These are phyloP conservation scores for Melanomma pulvis-pyrius DNA, from an alignment of 495 filamentous ascomycete genomes.

Conservation along the genomic window DNA sequence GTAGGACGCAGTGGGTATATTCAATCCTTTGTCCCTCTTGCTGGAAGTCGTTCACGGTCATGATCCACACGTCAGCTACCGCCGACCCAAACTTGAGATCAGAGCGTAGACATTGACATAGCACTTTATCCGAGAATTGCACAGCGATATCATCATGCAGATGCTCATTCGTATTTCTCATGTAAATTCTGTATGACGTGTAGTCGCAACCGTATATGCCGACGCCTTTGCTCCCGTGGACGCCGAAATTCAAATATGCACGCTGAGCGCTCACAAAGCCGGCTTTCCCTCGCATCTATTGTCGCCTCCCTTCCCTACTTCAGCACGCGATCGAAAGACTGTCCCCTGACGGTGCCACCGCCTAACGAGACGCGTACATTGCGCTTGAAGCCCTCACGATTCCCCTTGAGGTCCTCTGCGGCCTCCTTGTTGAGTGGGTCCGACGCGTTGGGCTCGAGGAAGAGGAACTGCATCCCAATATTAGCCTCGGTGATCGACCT, in stretches of 20 bases:
- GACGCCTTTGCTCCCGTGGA: constrained; percentile 25
- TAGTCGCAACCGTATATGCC: constrained; percentile 5
- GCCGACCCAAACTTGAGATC: too few relatives aligned
- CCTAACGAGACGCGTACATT: constrained; percentile 84
- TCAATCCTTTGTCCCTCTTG: too few relatives aligned
- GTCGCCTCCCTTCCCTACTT: constrained; percentile 39
- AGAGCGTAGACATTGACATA: too few relatives aligned
- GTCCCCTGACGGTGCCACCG: constrained; percentile 74
- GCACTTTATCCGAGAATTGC: too few relatives aligned
- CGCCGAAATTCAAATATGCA: constrained; percentile 31
- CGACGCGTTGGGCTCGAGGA: constrained; percentile 93
- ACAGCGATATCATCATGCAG: constrained; percentile 2
- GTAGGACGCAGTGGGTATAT: too few relatives aligned
- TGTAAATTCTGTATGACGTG: constrained; percentile 1
- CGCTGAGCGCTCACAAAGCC: constrained; percentile 6
- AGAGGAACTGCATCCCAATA: constrained; percentile 74
- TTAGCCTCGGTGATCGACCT: constrained; percentile 8
- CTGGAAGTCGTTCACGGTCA: too few relatives aligned
- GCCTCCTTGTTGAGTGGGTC: constrained; percentile 99
- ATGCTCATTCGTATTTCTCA: neutral
- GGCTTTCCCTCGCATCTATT: neutral
- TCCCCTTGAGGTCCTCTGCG: constrained; percentile 84
- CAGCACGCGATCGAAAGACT: constrained; percentile 75
- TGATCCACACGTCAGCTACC: too few relatives aligned
- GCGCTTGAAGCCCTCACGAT: constrained; percentile 83